Conservation (phyloP, 2,329 filamentous ascomycete species). For the Botrytis galanthina region DNA sequence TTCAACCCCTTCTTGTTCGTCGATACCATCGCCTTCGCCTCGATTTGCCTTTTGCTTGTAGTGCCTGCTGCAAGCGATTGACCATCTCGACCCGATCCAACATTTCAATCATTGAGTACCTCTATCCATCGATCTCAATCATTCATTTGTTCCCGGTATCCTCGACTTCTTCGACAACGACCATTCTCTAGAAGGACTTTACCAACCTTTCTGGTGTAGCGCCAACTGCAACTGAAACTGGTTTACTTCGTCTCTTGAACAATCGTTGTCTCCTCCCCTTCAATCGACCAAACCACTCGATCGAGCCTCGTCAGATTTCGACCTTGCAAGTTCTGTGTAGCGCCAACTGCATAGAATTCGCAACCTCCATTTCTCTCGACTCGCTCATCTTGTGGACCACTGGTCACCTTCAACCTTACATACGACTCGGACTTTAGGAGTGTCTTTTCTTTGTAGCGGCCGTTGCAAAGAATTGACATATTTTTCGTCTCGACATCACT, state of each 20-base stretch:
- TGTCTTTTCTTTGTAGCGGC: not conserved
- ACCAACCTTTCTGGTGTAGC: not conserved
- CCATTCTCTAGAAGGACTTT: not conserved
- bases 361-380: not conserved
- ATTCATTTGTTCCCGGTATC: not conserved
- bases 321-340: not conserved
- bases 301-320: not conserved
- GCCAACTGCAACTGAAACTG: not conserved
- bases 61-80: not conserved
- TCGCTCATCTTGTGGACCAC: not conserved
- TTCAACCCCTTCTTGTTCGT: not conserved
- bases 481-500: not conserved
- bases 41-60: not conserved
- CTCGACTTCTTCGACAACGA: not conserved
- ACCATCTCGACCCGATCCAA: not conserved
- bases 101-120: not conserved
- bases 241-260: not conserved
- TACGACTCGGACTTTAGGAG: not conserved
- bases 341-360: not conserved
- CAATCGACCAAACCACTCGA: not conserved
- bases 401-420: not conserved
- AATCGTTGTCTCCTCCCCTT: not conserved
- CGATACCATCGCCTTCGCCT: not conserved
- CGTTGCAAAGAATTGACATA: not conserved
- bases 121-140: not conserved